Evolutionary conservation across 371 early-diverging fungal genomes (phyloP), one percentile per base, ranked within the genome.

Genomic region (Haplosporangium sp.): DNA sequence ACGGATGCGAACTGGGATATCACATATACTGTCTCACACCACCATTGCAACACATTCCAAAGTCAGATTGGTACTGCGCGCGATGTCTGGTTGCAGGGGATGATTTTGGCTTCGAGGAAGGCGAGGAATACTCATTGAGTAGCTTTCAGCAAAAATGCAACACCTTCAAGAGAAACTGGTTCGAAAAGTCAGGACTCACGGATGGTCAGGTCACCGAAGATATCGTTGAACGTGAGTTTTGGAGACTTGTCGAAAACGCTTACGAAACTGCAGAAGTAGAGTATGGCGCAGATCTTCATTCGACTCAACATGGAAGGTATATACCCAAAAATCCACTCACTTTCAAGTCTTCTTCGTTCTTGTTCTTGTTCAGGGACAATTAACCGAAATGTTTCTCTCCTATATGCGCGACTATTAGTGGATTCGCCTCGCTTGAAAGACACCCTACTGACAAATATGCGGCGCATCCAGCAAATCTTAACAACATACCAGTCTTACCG

Each of bases 241-340:
- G 99, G 99, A 84, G 94, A 20, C 85, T 97, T 20, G 94, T 95
- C 0, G 92, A 95, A 37, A 89, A 91, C 37, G 92, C 95, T 1
- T 91, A 92, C 61, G 95, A 96, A 64, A 90, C 91, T 23, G 93
- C 94, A 6, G 92, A 95, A 72, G 97, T 98, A 0, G 97, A 97
- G 83, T 97, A 98, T 74, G 99, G 98, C 5, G 96, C 98, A 0
- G 98, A 98, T 82, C 82, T 97, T 55, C 96, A 95, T 72, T 91
- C 96, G 7, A 90, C 95, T 10, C 89, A 91, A 45, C 94, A 96
- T 71, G 97, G 99, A 82, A 93, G 93, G 93, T 93, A 71, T 37
- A 59, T 54, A 21, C 10, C 29, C 29, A 29, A 4, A 29, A 29
- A 29, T 29, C 29, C 29, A 29, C 29, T 9, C 50, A 43, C 18